A percentile compares a stretch with the other conserved stretches of the same genome.
phyloP scores from a whole-genome alignment of 1,139 yeast species.

The Kurtzmaniella quercitrusa region DNA sequence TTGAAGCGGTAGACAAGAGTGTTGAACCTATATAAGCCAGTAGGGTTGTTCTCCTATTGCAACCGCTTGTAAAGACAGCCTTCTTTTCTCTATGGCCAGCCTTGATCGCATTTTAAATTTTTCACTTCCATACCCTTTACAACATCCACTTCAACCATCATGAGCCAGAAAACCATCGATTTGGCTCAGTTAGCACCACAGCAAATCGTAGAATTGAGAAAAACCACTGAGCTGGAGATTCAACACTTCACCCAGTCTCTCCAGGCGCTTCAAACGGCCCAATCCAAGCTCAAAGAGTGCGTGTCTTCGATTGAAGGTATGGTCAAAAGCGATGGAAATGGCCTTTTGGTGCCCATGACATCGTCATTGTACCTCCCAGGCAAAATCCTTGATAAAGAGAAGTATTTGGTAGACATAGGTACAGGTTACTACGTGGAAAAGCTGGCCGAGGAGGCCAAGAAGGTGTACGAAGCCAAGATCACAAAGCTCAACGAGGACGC shows the following conservation, averaged over 20 bases:
- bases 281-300: conserved; percentile 78
- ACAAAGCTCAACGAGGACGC: conserved; percentile 70
- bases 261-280: conserved; percentile 82
- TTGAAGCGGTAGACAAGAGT: no score
- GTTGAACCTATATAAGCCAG: no score
- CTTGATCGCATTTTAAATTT: no score
- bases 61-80: no score
- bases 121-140: not conserved
- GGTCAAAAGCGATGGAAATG: conserved; percentile 41
- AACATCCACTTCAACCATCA: not conserved
- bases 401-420: conserved; percentile 89
- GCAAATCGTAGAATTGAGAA: conserved; percentile 80
- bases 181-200: conserved; percentile 71
- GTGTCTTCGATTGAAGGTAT: conserved; percentile 62
- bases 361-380: conserved; percentile 91
- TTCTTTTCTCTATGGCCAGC: no score
- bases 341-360: conserved; percentile 80
- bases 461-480: conserved; percentile 72
- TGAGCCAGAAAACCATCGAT: conserved; percentile 39
- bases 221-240: conserved; percentile 79
- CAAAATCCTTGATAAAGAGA: conserved; percentile 53
- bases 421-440: conserved; percentile 95
- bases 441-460: conserved; percentile 58
- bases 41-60: no score
- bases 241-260: conserved; percentile 82